Evolutionary conservation across 179 eudicot genomes (phyloP), one percentile per base, ranked within the genome.

Genomic region (Patellifolia procumbens): DNA sequence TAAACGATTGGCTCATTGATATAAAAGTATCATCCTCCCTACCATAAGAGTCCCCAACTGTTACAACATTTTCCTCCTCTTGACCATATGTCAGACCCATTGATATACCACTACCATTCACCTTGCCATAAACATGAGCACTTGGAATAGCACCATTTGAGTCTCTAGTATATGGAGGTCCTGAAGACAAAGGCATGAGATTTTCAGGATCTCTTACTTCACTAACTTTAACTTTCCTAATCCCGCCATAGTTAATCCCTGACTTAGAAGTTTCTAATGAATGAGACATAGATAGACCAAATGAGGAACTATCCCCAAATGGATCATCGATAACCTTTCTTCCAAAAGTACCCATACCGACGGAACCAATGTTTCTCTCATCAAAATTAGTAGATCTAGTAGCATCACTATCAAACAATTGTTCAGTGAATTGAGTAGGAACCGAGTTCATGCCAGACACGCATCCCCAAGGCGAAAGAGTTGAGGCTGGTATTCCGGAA

Each of bases 221-320:
- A 80, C 85, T 85, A 73, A 86, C 90, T 74, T 87, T 88, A 15
- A 85, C 90, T 85, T 91, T 88, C 77, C 89, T 81, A 16, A 80
- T 80, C 17, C 90, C 89, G 37, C 84, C 80, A 74, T 80, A 87
- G 67, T 84, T 86, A 42, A 88, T 70, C 74, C 81, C 59, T 31
- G 81, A 60, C 72, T 74, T 78, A n/a, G 90, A 84, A 70, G 82
- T 85, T 64, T 81, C 89, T 42, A 84, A 61, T 13, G 87, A 71
- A 42, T 85, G 88, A 76, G 91, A 85, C 55, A 84, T 79, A 10
- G 94, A 82, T 76, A 88, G 81, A 34, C 84, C 83, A 69, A 85
- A 79, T 28, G 85, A 46, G 32, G 89, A 75, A 81, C 61, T 75
- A 67, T 34, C 80, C 68, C 69, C 78, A 72, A 87, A 86, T 63